phyloP scores from a whole-genome alignment of 108 stramenopile species.

The Nitzschia sp. region DNA sequence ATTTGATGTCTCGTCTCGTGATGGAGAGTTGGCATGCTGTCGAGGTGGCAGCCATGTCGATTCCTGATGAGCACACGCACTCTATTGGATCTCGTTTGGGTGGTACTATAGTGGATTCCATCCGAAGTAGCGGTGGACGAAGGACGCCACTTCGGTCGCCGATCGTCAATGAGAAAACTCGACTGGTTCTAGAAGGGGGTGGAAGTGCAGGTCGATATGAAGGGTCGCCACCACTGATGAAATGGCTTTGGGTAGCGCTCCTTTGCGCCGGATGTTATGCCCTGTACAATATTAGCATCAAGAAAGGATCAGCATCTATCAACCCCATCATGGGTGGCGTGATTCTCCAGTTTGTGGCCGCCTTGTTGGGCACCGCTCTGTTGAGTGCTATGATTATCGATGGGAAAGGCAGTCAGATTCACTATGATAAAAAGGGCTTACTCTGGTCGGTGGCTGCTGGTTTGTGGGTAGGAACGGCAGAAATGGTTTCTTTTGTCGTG shows the following conservation, averaged over 20 bases:
- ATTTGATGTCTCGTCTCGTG: neutral
- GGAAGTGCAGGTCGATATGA: neutral
- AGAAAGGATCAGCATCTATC: slow-evolving; percentile 35
- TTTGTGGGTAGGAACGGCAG: slow-evolving; percentile 40
- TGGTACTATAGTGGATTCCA: neutral
- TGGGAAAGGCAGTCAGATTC: slow-evolving; percentile 7
- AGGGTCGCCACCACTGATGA: slow-evolving; percentile 22
- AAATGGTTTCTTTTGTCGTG: slow-evolving; percentile 20
- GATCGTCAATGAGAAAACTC: neutral
- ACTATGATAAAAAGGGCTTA: slow-evolving; percentile 35
- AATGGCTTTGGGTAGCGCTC: slow-evolving; percentile 60
- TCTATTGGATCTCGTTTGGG: neutral
- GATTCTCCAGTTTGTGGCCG: slow-evolving; percentile 69
- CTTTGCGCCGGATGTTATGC: slow-evolving; percentile 65
- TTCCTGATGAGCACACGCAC: neutral
- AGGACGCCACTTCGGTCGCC: neutral
- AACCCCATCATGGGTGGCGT: slow-evolving; percentile 64
- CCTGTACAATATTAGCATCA: slow-evolving; percentile 56
- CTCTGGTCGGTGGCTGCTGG: slow-evolving; percentile 42
- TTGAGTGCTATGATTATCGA: slow-evolving; percentile 3
- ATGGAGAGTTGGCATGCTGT: neutral
- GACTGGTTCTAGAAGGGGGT: neutral
- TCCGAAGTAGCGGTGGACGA: neutral
- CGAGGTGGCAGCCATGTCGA: neutral
- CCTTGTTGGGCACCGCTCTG: slow-evolving; percentile 45